Conservation (phyloP, 139 green algal species). For the Micromonas pusilla region DNA sequence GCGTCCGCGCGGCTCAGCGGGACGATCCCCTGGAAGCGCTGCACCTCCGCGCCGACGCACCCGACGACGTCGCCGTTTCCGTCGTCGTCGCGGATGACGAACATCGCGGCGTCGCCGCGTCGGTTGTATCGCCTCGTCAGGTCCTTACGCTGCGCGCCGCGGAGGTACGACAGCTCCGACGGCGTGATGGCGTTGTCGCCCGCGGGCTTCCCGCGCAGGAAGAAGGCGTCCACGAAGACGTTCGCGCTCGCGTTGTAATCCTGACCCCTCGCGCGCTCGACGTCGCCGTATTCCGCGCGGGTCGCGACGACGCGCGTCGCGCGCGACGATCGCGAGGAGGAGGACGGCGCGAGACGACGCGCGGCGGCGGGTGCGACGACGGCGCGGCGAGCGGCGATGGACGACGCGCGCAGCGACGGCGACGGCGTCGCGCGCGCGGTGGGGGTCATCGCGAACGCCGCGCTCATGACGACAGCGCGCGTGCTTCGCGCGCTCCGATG, state of each 20-base stretch:
- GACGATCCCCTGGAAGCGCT: neutral
- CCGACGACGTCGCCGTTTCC: neutral
- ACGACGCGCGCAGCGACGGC: no score
- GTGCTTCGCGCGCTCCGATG: no score
- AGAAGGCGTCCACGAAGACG: neutral
- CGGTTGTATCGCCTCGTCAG: neutral
- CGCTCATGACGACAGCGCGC: no score
- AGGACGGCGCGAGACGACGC: no score
- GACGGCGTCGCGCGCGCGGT: no score
- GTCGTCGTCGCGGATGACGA: neutral
- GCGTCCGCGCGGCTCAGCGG: neutral
- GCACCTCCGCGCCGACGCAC: slow-evolving; percentile 11
- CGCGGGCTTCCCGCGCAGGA: neutral
- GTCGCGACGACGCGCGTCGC: no score
- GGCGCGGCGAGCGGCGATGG: no score
- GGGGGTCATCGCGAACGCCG: no score
- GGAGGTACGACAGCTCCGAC: neutral
- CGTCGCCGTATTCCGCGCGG: neutral
- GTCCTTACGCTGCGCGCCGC: neutral
- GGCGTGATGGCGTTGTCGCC: neutral
- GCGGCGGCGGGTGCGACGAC: no score
- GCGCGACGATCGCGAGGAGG: no score
- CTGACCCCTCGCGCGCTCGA: slow-evolving; percentile 15
- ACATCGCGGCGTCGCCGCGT: neutral
- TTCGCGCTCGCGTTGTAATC: neutral